Evolutionary conservation across 768 basidiomycete species (phyloP).

Genomic region (Kwoniella sp.): DNA sequence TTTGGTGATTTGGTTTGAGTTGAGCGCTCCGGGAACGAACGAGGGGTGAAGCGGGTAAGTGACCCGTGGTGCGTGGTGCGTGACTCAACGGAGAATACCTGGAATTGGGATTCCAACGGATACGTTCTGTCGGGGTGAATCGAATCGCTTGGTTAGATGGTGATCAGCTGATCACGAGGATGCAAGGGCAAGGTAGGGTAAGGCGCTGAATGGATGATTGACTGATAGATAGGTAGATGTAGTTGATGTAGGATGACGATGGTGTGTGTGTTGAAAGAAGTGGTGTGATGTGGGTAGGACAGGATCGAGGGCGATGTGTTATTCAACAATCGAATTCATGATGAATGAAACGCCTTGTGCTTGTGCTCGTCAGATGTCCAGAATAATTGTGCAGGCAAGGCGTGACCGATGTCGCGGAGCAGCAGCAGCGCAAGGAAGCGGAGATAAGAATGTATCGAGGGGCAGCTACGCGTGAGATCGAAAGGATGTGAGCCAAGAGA

Average conservation of each 20-base stretch:
- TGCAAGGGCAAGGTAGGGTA: not conserved
- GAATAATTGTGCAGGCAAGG: too few relatives aligned
- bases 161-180: slow-evolving; percentile 1
- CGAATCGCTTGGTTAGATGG: not conserved
- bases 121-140: not conserved
- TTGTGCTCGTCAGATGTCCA: too few relatives aligned
- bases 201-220: too few relatives aligned
- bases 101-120: not conserved
- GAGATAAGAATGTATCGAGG: too few relatives aligned
- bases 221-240: not conserved
- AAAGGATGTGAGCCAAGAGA: too few relatives aligned
- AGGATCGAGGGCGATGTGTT: not conserved
- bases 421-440: too few relatives aligned
- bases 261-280: too few relatives aligned
- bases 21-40: too few relatives aligned
- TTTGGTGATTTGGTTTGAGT: not conserved
- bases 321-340: not conserved
- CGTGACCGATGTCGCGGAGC: too few relatives aligned
- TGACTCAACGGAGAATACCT: not conserved
- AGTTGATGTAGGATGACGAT: too few relatives aligned
- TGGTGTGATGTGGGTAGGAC: not conserved
- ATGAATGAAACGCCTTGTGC: not conserved
- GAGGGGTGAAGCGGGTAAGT: too few relatives aligned
- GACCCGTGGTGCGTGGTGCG: not conserved
- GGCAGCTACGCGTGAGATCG: too few relatives aligned